phyloP scores from a whole-genome alignment of 306 rosid species.

The Albizia julibrissin region DNA sequence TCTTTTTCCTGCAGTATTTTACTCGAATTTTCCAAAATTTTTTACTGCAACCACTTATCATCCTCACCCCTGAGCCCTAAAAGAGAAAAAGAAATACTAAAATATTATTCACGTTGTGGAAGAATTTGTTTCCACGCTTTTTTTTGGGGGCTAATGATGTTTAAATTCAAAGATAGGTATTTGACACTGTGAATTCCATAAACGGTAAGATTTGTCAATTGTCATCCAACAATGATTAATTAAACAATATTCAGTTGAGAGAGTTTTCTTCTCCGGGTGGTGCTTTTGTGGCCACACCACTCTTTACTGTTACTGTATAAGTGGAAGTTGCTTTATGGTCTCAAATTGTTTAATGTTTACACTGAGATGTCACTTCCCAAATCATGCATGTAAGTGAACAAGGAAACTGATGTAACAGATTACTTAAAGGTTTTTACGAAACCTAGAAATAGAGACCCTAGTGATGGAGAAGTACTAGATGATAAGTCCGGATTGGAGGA shows the following conservation, averaged over 20 bases:
- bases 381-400: constrained; percentile 7
- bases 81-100: neutral
- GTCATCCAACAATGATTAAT: neutral
- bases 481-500: neutral
- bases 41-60: neutral
- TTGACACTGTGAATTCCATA: neutral
- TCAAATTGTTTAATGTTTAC: constrained; percentile 15
- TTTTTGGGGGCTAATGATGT: no score
- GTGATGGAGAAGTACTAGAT: neutral
- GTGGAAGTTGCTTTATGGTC: constrained; percentile 2
- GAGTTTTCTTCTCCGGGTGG: neutral
- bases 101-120: neutral
- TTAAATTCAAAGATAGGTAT: neutral
- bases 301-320: neutral
- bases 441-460: neutral
- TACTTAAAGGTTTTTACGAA: constrained; percentile 8
- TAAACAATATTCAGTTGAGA: neutral
- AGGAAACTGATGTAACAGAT: constrained; percentile 36
- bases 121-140: neutral
- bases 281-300: neutral
- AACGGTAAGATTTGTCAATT: neutral
- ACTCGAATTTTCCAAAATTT: no score
- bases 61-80: neutral
- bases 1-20: no score
- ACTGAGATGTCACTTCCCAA: constrained; percentile 21